Base-by-base conservation (phyloP, 2,329 filamentous ascomycete genomes). In the Phialophora expanda region DNA sequence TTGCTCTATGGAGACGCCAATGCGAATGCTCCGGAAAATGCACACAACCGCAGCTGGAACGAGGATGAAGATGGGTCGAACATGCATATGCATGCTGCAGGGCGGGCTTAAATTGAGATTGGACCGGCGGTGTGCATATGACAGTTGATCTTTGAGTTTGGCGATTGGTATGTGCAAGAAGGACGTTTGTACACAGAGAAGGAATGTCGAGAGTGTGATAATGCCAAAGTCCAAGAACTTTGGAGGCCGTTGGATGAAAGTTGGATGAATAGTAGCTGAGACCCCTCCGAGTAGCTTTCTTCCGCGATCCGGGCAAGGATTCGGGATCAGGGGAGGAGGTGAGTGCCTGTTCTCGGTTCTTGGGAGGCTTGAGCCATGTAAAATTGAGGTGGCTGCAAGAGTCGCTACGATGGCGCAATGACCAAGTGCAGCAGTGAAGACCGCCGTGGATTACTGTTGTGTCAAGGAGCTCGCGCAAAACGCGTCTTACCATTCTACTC, bases 81-180 rank as follows among this genome's bases (percentile, higher is more conserved):
- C 48, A 58, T 66, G 62, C 62, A 69, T 68, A 71, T 72, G 70
- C 70, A 72, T 59, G 67, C 69, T 71, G 68, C 70, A 72, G 70
- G 70, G 70, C 66, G 68, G 62, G 62, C 9, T 70, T 70, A 69
- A 68, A 68, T 70, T 64, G 66, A 64, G 59, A 61, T 58, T 55
- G 41, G 64, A 61, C 61, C 44, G 67, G 64, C 51, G 67, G 51
- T 51, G 62, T 66, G 58, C 41, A 62, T 62, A 20, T 66, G 67
- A 63, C 61, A 41, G 58, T 4, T 58, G 64, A 60, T 48, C 20
- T 34, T 62, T 38, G 50, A 66, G 64, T 66, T 61, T 63, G 62
- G 17, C 24, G 51, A 56, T 51, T 48, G 51, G 41, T 61, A 60
- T 69, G 64, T 60, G 41, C 56, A 24, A 44, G 34, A 30, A n/a